Evolutionary conservation across 2,329 filamentous ascomycete genomes (phyloP), one percentile per base, ranked within the genome.

Genomic region (Alternaria panax): DNA sequence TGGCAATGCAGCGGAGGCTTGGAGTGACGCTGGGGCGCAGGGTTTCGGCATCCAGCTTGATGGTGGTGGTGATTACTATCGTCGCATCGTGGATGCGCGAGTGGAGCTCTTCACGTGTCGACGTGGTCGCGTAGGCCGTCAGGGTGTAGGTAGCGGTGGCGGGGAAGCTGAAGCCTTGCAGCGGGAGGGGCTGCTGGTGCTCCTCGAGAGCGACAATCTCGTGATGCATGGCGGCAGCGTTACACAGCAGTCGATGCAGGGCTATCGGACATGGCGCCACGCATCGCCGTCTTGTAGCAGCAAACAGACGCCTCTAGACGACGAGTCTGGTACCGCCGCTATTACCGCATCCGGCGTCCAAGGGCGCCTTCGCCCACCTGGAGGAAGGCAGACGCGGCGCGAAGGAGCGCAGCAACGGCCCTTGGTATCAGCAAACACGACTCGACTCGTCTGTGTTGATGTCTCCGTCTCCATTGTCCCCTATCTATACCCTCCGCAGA

Each of bases 151-250:
- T 73, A 14, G 62, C 66, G 46, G 57, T 46, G 27, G 59, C 38
- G 5, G 70, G 77, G 62, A 84, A 79, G 60, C 72, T 60, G 61
- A 84, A 80, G 22, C 72, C 51, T 7, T 73, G 59, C 18, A 50
- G 51, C 4, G 76, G 73, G n/a, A 79, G 68, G 53, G 81, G 79
- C 59, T 80, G 78, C 51, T 78, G 78, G 65, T 76, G 68, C 53
- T 64, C 59, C 62, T 85, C 82, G 9, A 84, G 78, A 46, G 78
- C 78, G 51, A 84, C 80, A 57, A 85, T 80, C 51, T 81, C 73
- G 65, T 83, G 80, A 59, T 80, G 78, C 59, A 73, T 75, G 12
- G 66, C 40, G 54, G 51, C 62, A 57, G 59, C 43, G 65, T 58
- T 57, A 56, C 32, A 36, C 43, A 50, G 38, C 43, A n/a, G n/a